Evolutionary conservation across 2,329 filamentous ascomycete genomes (phyloP), one percentile per base, ranked within the genome.

Genomic region (Scedosporium minutisporum): DNA sequence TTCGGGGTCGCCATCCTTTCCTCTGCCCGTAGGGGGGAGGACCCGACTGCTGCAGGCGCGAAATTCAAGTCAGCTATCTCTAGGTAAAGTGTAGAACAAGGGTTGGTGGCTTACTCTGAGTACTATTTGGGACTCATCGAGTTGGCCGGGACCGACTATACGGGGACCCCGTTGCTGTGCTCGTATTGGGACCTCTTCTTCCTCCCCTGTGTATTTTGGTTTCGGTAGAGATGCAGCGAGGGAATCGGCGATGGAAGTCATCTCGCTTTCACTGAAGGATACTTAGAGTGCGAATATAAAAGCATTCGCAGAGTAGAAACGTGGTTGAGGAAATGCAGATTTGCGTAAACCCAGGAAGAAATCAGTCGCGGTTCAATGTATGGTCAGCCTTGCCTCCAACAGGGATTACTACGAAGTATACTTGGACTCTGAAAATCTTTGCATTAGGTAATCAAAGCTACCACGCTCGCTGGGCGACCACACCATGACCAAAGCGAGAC

Each of bases 1-100:
- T 83, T 70, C 93, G 88, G 38, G 95, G 95, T 67, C 95, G 86
- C 95, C 95, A 99, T 83, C 90, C 90, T 73, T 85, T 77, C 70
- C 95, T 88, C 73, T 92, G 87, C 59, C 91, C 91, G 69, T 97
- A 99, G 1, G 91, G 82, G 9, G 95, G 95, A 64, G 93, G 92
- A 18, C 93, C 93, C 63, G 85, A 83, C 78, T 87, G 88, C 84
- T 89, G 76, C 18, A 66, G 5, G 21, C 4, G 46, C 14, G 23
- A 38, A 9, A 33, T 23, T 6, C 12, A 27, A 18, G 59, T 65
- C 53, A 57, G 69, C n/a, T 6, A 46, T 5, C 21, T 23, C 62
- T 27, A 9, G 10, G n/a, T 61, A 9, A 9, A 60, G 9, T 9
- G 42, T 4, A 33, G n/a, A 14, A 4, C 58, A 58, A 41, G 38